Evolutionary conservation across 768 basidiomycete genomes (phyloP).

Genomic region (Termitomyces sp.): DNA sequence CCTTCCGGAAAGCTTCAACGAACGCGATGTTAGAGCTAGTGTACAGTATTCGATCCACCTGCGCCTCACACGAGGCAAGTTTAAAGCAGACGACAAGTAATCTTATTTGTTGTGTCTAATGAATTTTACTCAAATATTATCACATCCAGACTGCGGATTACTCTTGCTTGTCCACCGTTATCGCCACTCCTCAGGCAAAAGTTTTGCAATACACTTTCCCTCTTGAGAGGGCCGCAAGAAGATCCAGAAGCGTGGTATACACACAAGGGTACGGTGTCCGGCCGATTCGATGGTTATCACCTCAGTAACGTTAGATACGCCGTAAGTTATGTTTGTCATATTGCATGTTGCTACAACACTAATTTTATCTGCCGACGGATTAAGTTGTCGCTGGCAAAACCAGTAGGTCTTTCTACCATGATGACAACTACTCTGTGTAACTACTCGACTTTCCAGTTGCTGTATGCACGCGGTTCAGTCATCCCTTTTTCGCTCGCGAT

Average conservation of each 20-base stretch:
- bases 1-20: constrained; percentile 34
- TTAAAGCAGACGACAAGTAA: constrained; percentile 29
- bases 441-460: constrained; percentile 22
- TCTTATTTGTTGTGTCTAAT: background rate
- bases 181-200: constrained; percentile 26
- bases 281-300: constrained; percentile 22
- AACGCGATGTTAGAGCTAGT: constrained; percentile 30
- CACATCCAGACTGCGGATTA: constrained; percentile 21
- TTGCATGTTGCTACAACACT: background rate
- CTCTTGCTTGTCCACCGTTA: constrained; percentile 28
- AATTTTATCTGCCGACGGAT: background rate
- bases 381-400: constrained; percentile 34
- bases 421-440: background rate
- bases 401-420: constrained; percentile 20
- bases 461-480: constrained; percentile 33
- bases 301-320: constrained; percentile 24
- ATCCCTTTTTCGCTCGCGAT: constrained; percentile 31
- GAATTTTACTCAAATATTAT: background rate
- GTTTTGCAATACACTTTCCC: constrained; percentile 27
- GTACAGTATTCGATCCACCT: constrained; percentile 29
- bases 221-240: constrained; percentile 25
- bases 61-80: constrained; percentile 24
- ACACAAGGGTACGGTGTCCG: constrained; percentile 20
- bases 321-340: constrained; percentile 19
- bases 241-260: constrained; percentile 37